Base-by-base conservation (phyloP, 164 flowering plant species). In the Cinnamomum chago region DNA sequence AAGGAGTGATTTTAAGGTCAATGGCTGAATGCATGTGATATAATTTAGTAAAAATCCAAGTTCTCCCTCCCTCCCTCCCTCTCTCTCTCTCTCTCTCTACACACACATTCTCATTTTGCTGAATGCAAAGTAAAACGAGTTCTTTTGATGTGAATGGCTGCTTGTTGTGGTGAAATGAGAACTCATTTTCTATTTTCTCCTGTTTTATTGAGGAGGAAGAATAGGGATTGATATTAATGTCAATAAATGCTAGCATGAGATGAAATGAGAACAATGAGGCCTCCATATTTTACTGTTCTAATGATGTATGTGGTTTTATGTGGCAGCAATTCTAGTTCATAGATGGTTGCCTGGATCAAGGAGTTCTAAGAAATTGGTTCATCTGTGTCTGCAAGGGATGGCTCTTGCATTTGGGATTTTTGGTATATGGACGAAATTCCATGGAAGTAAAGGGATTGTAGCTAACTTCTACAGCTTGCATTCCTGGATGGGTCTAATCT, bases 401-500 rank as follows among this genome's bases (percentile, higher is more conserved):
- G 97, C 95, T 67, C 82, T 95, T 85, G 90, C 82, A 79, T 88
- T 78, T 80, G 98, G 97, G 71, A 71, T 88, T 40, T 89, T 87
- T 73, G 98, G 97, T 65, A 88, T 95, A 79, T 95, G 97, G 98
- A 92, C 95, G 0, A 91, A 88, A 75, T 95, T 91, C 76, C 91
- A 88, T 10, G 81, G 90, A 14, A 22, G 81, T 62, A 76, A 83
- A 65, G 97, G 97, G 68, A 25, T 92, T 81, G 88, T 87, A 50
- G 92, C 88, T 35, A 92, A 95, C 85, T 92, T 95, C 84, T 91
- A 84, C 75, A 95, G 92, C 70, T 76, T 94, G 75, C 98, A 92
- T 86, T 94, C 98, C 22, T 94, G 98, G 97, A 89, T 92, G 97
- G 98, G 97, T 35, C 80, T 94, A 81, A 69, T 91, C 70, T 91